Evolutionary conservation across 495 filamentous ascomycete species (phyloP).

Genomic region (Talaromyces liani): DNA sequence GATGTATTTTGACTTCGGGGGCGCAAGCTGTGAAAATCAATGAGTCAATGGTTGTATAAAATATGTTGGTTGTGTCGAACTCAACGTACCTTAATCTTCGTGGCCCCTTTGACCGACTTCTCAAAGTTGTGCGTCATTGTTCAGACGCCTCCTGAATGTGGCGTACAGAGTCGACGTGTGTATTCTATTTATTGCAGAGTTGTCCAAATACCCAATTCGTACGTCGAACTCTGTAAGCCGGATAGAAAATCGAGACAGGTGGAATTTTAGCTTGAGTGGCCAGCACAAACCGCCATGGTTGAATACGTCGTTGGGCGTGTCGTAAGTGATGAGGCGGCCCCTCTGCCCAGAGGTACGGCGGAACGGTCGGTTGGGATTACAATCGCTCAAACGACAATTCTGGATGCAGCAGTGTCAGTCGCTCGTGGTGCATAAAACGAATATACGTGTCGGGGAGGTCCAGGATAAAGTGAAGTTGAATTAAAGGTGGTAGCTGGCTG

Average conservation of each 20-base stretch:
- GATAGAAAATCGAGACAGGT: not conserved
- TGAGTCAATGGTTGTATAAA: constrained; percentile 9
- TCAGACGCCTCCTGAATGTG: not conserved
- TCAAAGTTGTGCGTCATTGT: constrained; percentile 76
- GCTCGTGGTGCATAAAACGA: not conserved
- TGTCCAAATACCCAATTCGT: not conserved
- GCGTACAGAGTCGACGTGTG: not conserved
- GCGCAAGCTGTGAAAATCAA: constrained; percentile 59
- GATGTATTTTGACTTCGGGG: constrained; percentile 99
- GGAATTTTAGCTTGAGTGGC: not conserved
- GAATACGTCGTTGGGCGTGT: not conserved
- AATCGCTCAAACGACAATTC: not conserved
- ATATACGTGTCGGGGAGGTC: no score
- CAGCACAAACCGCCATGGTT: constrained; percentile 1
- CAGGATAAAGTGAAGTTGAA: not conserved
- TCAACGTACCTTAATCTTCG: constrained; percentile 77
- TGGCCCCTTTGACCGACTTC: constrained; percentile 89
- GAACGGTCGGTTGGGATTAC: not conserved
- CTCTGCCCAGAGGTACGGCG: not conserved
- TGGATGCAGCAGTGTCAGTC: not conserved
- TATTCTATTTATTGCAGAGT: not conserved
- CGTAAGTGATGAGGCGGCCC: not conserved
- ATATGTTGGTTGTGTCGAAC: not conserved
- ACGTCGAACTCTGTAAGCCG: not conserved
- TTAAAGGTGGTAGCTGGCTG: not conserved